These are phyloP conservation scores for Arthrobotrys megalospora DNA, from an alignment of 2,329 filamentous ascomycete genomes.

Conservation along the genomic window DNA sequence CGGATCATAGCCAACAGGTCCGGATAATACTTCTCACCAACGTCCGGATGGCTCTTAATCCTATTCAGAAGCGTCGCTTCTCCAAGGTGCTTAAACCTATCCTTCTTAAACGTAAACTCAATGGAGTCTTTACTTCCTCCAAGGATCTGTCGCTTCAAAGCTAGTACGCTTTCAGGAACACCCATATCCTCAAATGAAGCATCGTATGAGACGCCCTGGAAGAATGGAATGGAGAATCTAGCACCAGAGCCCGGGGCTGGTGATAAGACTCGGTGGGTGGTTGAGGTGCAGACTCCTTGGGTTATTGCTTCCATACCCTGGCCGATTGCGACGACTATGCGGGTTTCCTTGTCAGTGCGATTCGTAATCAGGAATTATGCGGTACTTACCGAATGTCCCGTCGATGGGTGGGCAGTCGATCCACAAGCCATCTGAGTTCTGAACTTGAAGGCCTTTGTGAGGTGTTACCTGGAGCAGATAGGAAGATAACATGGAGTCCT, in stretches of 20 bases:
- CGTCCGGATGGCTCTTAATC: constrained; percentile 88
- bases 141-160: constrained; percentile 65
- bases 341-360: constrained; percentile 11
- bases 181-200: constrained; percentile 84
- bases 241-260: constrained; percentile 77
- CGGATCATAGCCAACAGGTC: constrained; percentile 71
- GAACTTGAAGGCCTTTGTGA: constrained; percentile 85
- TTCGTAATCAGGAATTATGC: background rate
- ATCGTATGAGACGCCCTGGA: constrained; percentile 86
- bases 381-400: constrained; percentile 75
- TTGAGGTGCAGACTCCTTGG: constrained; percentile 83
- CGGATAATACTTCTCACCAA: constrained; percentile 85
- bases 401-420: constrained; percentile 83
- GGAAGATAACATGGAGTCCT: constrained; percentile 79
- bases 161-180: constrained; percentile 72
- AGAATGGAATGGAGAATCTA: constrained; percentile 86
- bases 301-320: constrained; percentile 90
- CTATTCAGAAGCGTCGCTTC: constrained; percentile 88
- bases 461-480: constrained; percentile 84
- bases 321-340: constrained; percentile 83
- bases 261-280: constrained; percentile 86
- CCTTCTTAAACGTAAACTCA: constrained; percentile 86
- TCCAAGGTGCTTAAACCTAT: constrained; percentile 78
- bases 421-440: constrained; percentile 84
- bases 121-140: constrained; percentile 80